Base-by-base conservation (phyloP, 495 filamentous ascomycete species). In the Lasiosphaeria miniovina region DNA sequence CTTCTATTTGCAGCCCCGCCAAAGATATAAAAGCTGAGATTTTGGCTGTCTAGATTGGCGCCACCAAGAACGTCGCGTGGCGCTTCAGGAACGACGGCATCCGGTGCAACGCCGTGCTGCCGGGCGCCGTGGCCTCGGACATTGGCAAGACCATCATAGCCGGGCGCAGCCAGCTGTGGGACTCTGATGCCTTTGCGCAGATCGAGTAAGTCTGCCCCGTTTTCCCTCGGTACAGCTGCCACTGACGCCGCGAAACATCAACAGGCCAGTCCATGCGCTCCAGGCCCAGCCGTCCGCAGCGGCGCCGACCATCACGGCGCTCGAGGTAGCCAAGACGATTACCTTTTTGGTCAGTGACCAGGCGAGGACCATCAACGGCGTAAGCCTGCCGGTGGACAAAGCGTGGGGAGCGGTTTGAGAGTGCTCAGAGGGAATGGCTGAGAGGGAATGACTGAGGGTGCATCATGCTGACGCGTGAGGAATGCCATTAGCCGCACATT, bases 41-140 rank as follows among this genome's bases (percentile, higher is more conserved):
- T 6, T 10, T 24, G 33, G 1, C 11, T 33, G 40, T 40, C 24
- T 11, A 71, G 59, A 62, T 76, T 8, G 76, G 76, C 1, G 74
- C 72, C 9, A 79, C 76, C 4, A 77, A 77, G 52, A 76, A 77
- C 60, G 74, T 76, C 3, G 75, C 76, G 7, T 79, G 71, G 71
- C 58, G 75, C 11, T 79, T 74, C 61, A 65, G 67, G 10, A 65
- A 74, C 58, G 75, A 77, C 12, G 70, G 70, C 12, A 62, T 64
- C 24, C 49, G 65, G 15, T 64, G 60, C 49, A 70, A 65, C 41
- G 65, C 65, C 46, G 65, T 68, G n/a, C 59, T 68, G 31, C 65
- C 65, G 1, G 65, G 68, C 6, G 62, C 61, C 12, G 56, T 67
- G 46, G 66, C 66, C 46, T 61, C 64, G 35, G 49, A 58, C 11